phyloP scores from a whole-genome alignment of 768 basidiomycete genomes.

The Lyophyllum decastes region DNA sequence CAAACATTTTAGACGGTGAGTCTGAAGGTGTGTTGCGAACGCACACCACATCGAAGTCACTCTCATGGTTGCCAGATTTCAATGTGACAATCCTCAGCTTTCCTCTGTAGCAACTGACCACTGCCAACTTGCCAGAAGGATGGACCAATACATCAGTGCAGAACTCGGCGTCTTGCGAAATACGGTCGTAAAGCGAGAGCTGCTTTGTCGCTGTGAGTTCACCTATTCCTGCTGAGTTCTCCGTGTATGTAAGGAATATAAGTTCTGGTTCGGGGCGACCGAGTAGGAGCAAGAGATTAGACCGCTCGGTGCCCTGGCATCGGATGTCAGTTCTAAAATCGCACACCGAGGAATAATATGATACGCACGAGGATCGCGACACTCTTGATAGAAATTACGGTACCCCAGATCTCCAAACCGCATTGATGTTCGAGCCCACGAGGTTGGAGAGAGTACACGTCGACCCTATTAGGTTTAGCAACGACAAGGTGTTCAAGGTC shows the following conservation, averaged over 20 bases:
- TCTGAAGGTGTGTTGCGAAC: slow-evolving; percentile 25
- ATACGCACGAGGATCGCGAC: slow-evolving; percentile 54
- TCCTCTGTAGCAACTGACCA: slow-evolving; percentile 68
- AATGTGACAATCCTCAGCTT: slow-evolving; percentile 68
- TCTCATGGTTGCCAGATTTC: slow-evolving; percentile 52
- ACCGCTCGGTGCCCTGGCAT: slow-evolving; percentile 34
- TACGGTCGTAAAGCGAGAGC: slow-evolving; percentile 57
- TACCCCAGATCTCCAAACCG: slow-evolving; percentile 68
- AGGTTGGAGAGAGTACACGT: slow-evolving; percentile 65
- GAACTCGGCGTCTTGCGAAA: slow-evolving; percentile 67
- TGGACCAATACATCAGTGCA: slow-evolving; percentile 71
- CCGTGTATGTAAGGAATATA: slow-evolving; percentile 57
- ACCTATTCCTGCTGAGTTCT: slow-evolving; percentile 31
- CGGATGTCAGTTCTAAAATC: slow-evolving; percentile 14
- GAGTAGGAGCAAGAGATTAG: slow-evolving; percentile 65
- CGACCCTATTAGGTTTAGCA: slow-evolving; percentile 64
- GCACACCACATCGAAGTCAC: slow-evolving; percentile 66
- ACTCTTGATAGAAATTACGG: slow-evolving; percentile 55
- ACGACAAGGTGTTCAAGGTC: slow-evolving; percentile 66
- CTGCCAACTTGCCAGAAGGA: slow-evolving; percentile 57
- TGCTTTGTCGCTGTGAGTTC: slow-evolving; percentile 43
- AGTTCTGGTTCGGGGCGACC: slow-evolving; percentile 80
- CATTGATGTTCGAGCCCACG: slow-evolving; percentile 64
- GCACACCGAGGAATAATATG: slow-evolving; percentile 1
- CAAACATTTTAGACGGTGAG: not conserved